These are phyloP conservation scores for Penicillium sp. DNA, from an alignment of 2,329 filamentous ascomycete genomes.

Conservation along the genomic window DNA sequence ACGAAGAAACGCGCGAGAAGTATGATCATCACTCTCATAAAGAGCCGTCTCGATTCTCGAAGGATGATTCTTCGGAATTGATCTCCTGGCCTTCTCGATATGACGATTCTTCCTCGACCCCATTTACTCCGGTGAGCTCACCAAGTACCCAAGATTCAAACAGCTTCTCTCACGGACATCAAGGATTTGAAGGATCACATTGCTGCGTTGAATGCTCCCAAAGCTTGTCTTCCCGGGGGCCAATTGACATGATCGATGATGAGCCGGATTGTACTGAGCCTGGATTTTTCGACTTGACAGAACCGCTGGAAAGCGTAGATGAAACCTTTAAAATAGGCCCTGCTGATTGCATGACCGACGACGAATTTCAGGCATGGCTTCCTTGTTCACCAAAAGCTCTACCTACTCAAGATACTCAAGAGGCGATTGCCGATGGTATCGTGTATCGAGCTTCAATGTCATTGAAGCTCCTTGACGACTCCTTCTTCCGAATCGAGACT, in stretches of 20 bases:
- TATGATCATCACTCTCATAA: neutral
- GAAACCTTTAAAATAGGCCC: neutral
- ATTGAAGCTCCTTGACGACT: conserved; percentile 38
- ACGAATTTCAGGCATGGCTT: neutral
- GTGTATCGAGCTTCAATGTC: conserved; percentile 29
- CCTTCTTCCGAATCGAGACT: conserved; percentile 42
- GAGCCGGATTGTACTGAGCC: neutral
- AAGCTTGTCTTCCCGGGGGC: neutral
- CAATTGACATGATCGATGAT: neutral
- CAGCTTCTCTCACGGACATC: no score
- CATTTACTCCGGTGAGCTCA: neutral
- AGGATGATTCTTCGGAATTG: neutral
- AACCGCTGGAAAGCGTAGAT: neutral
- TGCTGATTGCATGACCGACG: neutral
- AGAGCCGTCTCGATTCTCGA: neutral
- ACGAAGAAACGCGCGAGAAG: neutral
- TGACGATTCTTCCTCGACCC: neutral
- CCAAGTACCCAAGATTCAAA: neutral
- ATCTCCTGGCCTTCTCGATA: neutral
- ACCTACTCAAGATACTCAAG: conserved; percentile 3
- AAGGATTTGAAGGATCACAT: no score
- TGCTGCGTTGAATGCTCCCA: neutral
- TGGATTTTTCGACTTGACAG: neutral
- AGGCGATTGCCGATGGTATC: conserved; percentile 21
- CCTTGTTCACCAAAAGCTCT: neutral